Evolutionary conservation across 2,329 filamentous ascomycete species (phyloP), one percentile per base, ranked within the genome.

Genomic region (Colletotrichum agaves): DNA sequence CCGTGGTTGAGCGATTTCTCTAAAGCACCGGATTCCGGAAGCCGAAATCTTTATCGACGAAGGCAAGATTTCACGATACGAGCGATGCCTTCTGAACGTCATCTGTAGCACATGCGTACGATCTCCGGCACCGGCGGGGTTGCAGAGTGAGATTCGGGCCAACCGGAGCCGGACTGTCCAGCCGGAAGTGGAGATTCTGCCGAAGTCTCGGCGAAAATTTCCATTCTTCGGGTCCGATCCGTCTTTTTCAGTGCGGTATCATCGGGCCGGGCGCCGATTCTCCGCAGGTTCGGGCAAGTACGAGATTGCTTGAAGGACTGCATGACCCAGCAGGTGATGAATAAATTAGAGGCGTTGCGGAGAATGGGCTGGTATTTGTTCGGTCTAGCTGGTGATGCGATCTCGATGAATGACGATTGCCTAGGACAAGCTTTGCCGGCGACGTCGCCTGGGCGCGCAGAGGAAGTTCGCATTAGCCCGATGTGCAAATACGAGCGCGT

Each of bases 1-100:
- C 79, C 77, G 55, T 81, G 79, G 49, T 75, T 78, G 2, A 81
- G 65, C 19, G 70, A 59, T 8, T 78, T 11, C 19, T 57, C 7
- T 2, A 15, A 8, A 61, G 49, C 19, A 27, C 41, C 31, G 46
- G 53, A 17, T 13, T 44, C 69, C 5, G 2, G 35, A 21, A 43
- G 21, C 17, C 10, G 50, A n/a, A 21, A 15, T 27, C 23, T 6
- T 6, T 27, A 6, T 27, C 23, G 5, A 6, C 23, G 7, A 19
- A 44, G 12, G 13, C 41, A 44, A 27, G 6, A 27, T 5, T 27
- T 35, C 39, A 58, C 39, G 41, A 47, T 21, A n/a, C 19, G n/a
- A 11, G 6, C 17, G 3, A 13, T 27, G 23, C 17, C 13, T 35
- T 11, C 13, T 53, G n/a, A 8, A 12, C 33, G 33, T 53, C 50